A percentile compares a stretch with the other conserved stretches of the same genome.
These are phyloP conservation scores for Phallus indusiatus DNA, from an alignment of 768 basidiomycete genomes.

Conservation along the genomic window DNA sequence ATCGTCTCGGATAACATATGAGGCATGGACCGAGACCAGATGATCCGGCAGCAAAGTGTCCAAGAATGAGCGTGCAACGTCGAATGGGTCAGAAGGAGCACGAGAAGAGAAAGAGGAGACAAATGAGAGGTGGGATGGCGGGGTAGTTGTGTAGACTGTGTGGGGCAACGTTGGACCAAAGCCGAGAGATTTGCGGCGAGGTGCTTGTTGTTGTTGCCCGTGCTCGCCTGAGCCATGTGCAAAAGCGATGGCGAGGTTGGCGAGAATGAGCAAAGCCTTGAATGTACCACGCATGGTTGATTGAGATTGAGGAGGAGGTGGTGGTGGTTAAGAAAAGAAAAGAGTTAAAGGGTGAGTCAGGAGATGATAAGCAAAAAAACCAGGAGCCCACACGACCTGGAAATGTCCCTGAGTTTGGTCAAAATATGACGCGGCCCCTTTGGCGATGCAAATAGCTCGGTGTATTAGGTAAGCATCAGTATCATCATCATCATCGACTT, in stretches of 20 bases:
- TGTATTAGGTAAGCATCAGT: background rate
- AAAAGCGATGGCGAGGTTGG: constrained; percentile 7
- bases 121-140: constrained; percentile 29
- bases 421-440: background rate
- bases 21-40: background rate
- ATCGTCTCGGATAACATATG: constrained; percentile 50
- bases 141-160: constrained; percentile 31
- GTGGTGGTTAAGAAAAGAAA: background rate
- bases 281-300: constrained; percentile 1
- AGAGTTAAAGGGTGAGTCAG: background rate
- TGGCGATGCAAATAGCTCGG: background rate
- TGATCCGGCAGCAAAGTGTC: background rate
- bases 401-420: too few relatives aligned
- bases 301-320: background rate
- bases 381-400: background rate
- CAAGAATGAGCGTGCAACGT: constrained; percentile 32
- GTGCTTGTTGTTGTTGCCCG: background rate
- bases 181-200: constrained; percentile 71
- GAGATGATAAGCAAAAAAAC: background rate
- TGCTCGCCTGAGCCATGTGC: constrained; percentile 7
- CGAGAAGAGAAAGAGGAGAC: constrained; percentile 19
- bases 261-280: background rate
- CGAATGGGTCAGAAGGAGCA: constrained; percentile 35
- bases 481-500: background rate
- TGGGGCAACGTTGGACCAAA: constrained; percentile 79